Evolutionary conservation across 306 rosid genomes (phyloP), one percentile per base, ranked within the genome.

Genomic region (Prosopis cineraria): DNA sequence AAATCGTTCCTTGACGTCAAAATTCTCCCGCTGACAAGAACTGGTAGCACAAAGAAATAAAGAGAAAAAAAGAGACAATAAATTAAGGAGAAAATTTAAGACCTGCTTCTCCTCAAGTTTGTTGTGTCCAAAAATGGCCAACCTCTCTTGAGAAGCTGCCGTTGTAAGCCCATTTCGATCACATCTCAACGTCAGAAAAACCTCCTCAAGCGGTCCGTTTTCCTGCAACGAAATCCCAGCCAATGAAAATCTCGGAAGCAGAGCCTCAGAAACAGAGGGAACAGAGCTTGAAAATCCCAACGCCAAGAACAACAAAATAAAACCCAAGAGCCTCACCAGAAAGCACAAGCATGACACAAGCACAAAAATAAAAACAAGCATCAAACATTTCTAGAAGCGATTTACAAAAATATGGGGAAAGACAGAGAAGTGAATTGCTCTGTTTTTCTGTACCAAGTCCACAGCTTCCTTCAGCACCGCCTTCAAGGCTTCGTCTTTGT

Each of bases 61-160:
- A 25, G 9, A 12, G 8, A 62, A 31, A 50, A 39, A 39, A 5
- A 13, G 22, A 1, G 7, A 19, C 10, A 17, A 50, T 4, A 44
- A 6, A 50, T 17, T 25, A 24, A 50, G 66, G 16, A 36, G 24
- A 29, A 62, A 24, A 20, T n/a, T 16, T 43, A 6, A 48, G 16
- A 92, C 97, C 95, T 90, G 34, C 70, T 92, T 92, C 83, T 92
- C 95, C 79, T 92, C 95, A 52, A 90, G 95, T 77, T 90, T 92
- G 89, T 92, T 92, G 78, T 82, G 60, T 7, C 97, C 95, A 87
- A 92, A 92, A 82, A 87, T 87, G 83, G 74, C 80, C 85, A 92
- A 76, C 70, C 97, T 90, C 80, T 88, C 86, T 72, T 79, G 76
- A 59, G 93, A 91, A 76, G 90, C 89, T 70, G 83, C 81, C 48